Evolutionary conservation across 169 alveolate species (phyloP), one percentile per base, ranked within the genome.

Genomic region (Besnoitia besnoiti): DNA sequence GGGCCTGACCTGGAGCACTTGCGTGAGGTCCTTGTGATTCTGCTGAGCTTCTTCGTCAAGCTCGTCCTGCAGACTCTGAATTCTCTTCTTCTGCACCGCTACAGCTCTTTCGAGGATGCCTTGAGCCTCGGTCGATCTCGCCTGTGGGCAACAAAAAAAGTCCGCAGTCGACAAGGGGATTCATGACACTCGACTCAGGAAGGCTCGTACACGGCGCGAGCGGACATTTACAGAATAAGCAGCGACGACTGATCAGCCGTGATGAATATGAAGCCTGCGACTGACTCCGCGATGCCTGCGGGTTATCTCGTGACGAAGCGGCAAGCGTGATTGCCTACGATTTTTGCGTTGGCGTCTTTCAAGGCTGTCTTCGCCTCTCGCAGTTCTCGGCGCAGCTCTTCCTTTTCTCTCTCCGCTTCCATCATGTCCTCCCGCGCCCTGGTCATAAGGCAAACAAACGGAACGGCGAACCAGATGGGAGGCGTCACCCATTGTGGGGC

Each of bases 11-110:
- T 77, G 50, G 42, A 77, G 35, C n/a, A 77, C 55, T 27, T 77
- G 50, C 0, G 59, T 77, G 42, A 77, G 30, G 21, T 77, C 87
- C 2, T 37, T 42, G 35, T 77, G 87, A 55, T 39, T 19, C 55
- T 77, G 87, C 59, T 40, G 87, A 8, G 87, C 87, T 37, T 77
- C 87, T 21, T 77, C 87, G 33, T 77, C 87, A 21, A 77, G 50
- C 87, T 77, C 87, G 10, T 77, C 87, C 40, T 77, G 61, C 59
- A 37, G 50, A 4, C n/a, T 77, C 40, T 77, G 37, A 35, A 77
- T 77, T 24, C 59, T 30, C 55, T 77, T 77, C 59, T 44, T 77
- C 87, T 42, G 87, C 19, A 35, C 21, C 37, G 61, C 49, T 51
- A 77, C 59, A 0, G 35, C 37, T 21, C 40, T 24, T 12, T 77